A percentile compares a stretch with the other conserved stretches of the same genome.
phyloP scores from a whole-genome alignment of 139 green algal species.

The Tetraselmis striata region DNA sequence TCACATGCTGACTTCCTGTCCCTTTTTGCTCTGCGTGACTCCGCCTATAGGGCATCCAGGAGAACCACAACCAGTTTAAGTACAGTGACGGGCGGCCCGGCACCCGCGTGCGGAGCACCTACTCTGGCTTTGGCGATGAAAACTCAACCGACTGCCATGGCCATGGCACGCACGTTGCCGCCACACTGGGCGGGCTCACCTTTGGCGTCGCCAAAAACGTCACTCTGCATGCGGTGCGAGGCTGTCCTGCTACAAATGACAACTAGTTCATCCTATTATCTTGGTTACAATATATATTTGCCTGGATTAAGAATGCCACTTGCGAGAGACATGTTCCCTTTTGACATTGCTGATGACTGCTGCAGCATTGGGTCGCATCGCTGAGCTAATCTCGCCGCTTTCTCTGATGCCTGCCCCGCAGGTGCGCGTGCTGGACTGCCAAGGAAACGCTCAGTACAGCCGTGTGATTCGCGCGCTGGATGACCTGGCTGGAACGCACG shows the following conservation, averaged over 20 bases:
- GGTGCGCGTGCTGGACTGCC: conserved; percentile 50
- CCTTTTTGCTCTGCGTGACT: conserved; percentile 15
- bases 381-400: too few species aligned
- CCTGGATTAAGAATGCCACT: too few species aligned
- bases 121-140: conserved; percentile 13
- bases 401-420: too few species aligned
- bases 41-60: conserved; percentile 28
- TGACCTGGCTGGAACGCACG: background rate
- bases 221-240: conserved; percentile 27
- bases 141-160: conserved; percentile 53
- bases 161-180: conserved; percentile 65
- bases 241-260: too few species aligned
- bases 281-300: too few species aligned
- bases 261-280: too few species aligned
- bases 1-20: background rate
- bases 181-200: conserved; percentile 43
- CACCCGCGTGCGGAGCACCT: conserved; percentile 10
- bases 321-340: background rate
- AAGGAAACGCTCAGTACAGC: conserved; percentile 30
- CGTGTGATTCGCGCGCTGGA: conserved; percentile 4
- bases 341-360: background rate
- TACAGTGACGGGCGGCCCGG: conserved; percentile 10
- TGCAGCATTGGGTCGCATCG: too few species aligned
- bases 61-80: conserved; percentile 21
- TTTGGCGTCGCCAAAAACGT: conserved; percentile 65